A percentile compares a stretch with the other conserved stretches of the same genome.
These are phyloP conservation scores for Malassezia nana DNA, from an alignment of 1,284 basidiomycete genomes.

Conservation along the genomic window DNA sequence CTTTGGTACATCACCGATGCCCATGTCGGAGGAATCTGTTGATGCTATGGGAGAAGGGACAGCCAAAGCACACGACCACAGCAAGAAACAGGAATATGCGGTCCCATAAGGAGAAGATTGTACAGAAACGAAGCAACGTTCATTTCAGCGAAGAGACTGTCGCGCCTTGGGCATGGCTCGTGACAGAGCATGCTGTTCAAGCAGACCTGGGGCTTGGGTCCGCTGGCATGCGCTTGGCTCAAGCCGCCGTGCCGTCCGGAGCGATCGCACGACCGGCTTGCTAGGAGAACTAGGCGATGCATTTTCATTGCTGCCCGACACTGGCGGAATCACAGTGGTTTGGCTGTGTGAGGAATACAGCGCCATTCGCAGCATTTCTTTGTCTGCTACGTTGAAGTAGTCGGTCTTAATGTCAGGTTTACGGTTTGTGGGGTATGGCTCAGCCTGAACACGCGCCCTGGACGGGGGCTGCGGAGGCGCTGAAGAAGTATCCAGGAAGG, in stretches of 20 bases:
- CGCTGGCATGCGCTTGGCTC: background rate
- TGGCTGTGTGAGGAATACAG: background rate
- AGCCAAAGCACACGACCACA: background rate
- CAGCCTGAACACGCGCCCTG: background rate
- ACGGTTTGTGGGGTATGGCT: background rate
- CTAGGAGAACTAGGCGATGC: background rate
- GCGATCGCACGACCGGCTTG: background rate
- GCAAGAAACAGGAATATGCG: background rate
- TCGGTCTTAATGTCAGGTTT: background rate
- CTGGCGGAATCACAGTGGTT: background rate
- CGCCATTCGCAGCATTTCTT: background rate
- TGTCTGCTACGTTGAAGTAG: constrained; percentile 3
- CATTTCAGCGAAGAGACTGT: background rate
- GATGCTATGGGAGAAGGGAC: background rate
- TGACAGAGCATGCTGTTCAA: background rate
- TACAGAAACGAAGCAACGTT: constrained; percentile 1
- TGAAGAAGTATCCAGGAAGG: background rate
- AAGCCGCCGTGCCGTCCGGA: background rate
- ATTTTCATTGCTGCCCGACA: background rate
- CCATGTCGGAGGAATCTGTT: background rate
- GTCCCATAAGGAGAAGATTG: background rate
- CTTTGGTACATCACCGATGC: background rate
- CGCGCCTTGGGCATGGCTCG: background rate
- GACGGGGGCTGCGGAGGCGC: background rate
- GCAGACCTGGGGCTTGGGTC: background rate